Evolutionary conservation across 257 asterid genomes (phyloP), one percentile per base, ranked within the genome.

Genomic region (Penstemon barbatus): DNA sequence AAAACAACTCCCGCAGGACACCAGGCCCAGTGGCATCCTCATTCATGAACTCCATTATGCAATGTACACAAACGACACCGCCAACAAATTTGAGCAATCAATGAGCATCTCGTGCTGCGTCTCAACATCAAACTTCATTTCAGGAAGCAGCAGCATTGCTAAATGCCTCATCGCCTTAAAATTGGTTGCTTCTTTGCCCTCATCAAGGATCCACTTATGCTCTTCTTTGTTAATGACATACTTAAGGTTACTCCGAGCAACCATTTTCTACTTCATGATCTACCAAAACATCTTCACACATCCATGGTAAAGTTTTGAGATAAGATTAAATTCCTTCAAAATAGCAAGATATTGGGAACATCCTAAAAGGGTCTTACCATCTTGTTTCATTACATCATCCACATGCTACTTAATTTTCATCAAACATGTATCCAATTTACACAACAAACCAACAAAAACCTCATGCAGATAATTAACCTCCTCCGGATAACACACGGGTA

Each of bases 11-110:
- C 53, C 98, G 83, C 68, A 94, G 83, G 42, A 94, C 97, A 42
- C 99, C 98, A 55, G 97, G 98, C 12, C 99, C 99, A 4, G 99
- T 91, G 65, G 99, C 98, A 76, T 94, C 97, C 80, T 91, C 97
- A 57, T 89, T 83, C 86, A 89, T 91, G 88, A 94, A 94, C 86
- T 89, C 98, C 97, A 94, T 84, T 69, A 87, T 11, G 80, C 79
- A 75, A 94, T 83, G 72, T 94, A 86, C 81, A 83, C 96, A 53
- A 84, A 94, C 18, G 99, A 94, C 59, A 84, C 97, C 33, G 87
- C 80, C 80, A 91, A 76, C 81, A 94, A 75, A 59, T 87, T 83
- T 0, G 95, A 81, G 56, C 99, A 91, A 69, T 94, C 99, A 58
- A 94, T 94, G 69, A 91, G 96, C 97, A 94, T 94, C 76, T 94